A percentile compares a stretch with the other conserved stretches of the same genome.
These are phyloP conservation scores for Escallonia rubra DNA, from an alignment of 129 eudicot species.

Conservation along the genomic window DNA sequence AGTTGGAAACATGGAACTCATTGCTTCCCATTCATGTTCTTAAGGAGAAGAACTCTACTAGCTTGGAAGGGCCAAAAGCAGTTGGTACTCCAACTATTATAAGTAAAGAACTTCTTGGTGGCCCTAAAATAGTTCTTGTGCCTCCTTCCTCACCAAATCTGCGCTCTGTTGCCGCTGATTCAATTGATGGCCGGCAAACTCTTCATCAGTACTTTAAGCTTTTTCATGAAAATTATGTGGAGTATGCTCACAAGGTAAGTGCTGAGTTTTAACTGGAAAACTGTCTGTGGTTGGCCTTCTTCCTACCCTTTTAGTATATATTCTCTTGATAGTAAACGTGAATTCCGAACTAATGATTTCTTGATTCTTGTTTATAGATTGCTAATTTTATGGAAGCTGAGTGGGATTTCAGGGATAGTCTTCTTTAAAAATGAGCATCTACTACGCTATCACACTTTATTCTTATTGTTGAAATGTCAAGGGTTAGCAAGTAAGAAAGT, in stretches of 20 bases:
- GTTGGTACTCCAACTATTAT: slow-evolving; percentile 46
- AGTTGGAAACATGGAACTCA: slow-evolving; percentile 85
- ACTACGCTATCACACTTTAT: too few relatives aligned
- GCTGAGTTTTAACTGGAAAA: not conserved
- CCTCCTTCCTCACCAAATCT: slow-evolving; percentile 56
- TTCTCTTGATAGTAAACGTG: too few relatives aligned
- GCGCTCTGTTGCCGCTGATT: slow-evolving; percentile 67
- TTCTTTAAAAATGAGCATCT: too few relatives aligned
- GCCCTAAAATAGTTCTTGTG: slow-evolving; percentile 69
- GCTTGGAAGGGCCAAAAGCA: slow-evolving; percentile 30
- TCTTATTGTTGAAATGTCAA: too few relatives aligned
- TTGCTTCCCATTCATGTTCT: slow-evolving; percentile 49
- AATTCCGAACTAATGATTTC: too few relatives aligned
- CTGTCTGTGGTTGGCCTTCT: not conserved
- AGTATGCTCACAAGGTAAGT: slow-evolving; percentile 95
- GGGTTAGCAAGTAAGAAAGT: too few relatives aligned
- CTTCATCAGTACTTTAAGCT: slow-evolving; percentile 93
- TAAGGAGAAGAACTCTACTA: slow-evolving; percentile 23
- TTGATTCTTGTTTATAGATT: too few relatives aligned
- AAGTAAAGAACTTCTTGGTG: slow-evolving; percentile 79
- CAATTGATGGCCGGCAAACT: slow-evolving; percentile 91
- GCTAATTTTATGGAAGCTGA: too few relatives aligned
- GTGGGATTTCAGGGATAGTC: too few relatives aligned
- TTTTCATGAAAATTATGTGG: slow-evolving; percentile 95
- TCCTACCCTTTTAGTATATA: too few relatives aligned